Percentiles rank a stretch among this genome's conserved stretches.
Conservation (phyloP, 352 stramenopile species). For the Globisporangium megalacanthum region DNA sequence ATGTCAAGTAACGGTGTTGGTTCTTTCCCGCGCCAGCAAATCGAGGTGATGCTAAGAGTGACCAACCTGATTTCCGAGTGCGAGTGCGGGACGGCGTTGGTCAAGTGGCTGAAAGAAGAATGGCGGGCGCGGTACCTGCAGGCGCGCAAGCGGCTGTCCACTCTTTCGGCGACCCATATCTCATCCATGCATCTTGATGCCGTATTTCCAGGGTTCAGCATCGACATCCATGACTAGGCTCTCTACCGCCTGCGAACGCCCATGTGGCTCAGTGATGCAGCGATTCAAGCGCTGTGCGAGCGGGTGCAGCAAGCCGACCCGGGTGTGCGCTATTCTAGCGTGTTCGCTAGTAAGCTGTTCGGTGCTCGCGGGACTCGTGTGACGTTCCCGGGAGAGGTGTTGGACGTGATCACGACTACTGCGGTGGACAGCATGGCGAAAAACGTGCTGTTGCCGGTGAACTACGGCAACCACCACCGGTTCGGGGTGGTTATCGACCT, state of each 20-base stretch:
- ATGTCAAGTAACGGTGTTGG: background rate
- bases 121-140: background rate
- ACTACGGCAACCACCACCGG: background rate
- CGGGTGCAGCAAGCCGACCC: background rate
- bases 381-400: background rate
- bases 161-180: background rate
- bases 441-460: background rate
- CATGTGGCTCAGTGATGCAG: background rate
- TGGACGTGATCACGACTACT: background rate
- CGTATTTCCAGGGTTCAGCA: background rate
- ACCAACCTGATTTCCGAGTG: background rate
- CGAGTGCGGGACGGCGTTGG: background rate
- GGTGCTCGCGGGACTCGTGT: background rate
- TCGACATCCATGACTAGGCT: background rate
- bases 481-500: background rate
- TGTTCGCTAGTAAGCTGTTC: background rate
- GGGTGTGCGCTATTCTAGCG: background rate
- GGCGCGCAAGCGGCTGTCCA: background rate
- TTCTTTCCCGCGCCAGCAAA: background rate
- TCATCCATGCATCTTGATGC: background rate
- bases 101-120: background rate
- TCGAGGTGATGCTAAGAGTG: background rate
- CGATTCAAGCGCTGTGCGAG: background rate
- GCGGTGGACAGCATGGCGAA: background rate
- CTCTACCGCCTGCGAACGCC: background rate